A percentile compares a stretch with the other conserved stretches of the same genome.
Conservation (phyloP, 441 rosid genomes). For the Breynia disticha region DNA sequence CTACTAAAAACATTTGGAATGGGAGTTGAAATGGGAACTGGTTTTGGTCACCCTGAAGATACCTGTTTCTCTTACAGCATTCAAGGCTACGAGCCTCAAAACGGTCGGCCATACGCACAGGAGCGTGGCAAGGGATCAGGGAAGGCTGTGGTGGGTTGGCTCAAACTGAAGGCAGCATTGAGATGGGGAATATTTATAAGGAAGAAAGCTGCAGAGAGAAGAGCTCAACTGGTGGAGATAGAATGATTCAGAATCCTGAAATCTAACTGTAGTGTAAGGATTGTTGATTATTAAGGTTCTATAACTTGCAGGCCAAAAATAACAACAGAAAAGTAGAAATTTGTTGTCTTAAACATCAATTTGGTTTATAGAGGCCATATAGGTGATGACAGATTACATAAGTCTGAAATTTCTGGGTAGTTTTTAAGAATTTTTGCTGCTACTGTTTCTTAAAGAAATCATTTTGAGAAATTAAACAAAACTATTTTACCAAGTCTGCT, state of each 20-base stretch:
- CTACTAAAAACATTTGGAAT: slow-evolving; percentile 41
- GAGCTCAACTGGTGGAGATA: slow-evolving; percentile 75
- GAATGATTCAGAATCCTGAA: slow-evolving; percentile 24
- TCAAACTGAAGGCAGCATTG: slow-evolving; percentile 81
- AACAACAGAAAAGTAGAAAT: too few species aligned
- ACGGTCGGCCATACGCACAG: slow-evolving; percentile 24
- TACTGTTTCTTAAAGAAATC: too few species aligned
- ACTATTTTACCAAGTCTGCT: too few species aligned
- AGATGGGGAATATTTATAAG: slow-evolving; percentile 88
- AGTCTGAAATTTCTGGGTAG: too few species aligned
- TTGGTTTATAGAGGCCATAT: too few species aligned
- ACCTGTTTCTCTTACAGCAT: slow-evolving; percentile 42
- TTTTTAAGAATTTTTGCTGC: too few species aligned
- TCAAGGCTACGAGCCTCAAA: slow-evolving; percentile 39
- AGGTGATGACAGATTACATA: too few species aligned
- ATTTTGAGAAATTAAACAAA: too few species aligned
- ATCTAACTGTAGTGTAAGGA: not conserved
- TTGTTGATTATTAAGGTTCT: not conserved
- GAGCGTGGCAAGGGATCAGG: slow-evolving; percentile 49
- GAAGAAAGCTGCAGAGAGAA: slow-evolving; percentile 80
- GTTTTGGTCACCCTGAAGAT: slow-evolving; percentile 40
- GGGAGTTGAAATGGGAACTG: slow-evolving; percentile 35
- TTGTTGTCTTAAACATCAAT: too few species aligned
- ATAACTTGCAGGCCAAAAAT: slow-evolving; percentile 1
- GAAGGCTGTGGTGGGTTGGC: slow-evolving; percentile 91